Evolutionary conservation across 2,329 filamentous ascomycete genomes (phyloP).

Genomic region (Sporothrix humicola): DNA sequence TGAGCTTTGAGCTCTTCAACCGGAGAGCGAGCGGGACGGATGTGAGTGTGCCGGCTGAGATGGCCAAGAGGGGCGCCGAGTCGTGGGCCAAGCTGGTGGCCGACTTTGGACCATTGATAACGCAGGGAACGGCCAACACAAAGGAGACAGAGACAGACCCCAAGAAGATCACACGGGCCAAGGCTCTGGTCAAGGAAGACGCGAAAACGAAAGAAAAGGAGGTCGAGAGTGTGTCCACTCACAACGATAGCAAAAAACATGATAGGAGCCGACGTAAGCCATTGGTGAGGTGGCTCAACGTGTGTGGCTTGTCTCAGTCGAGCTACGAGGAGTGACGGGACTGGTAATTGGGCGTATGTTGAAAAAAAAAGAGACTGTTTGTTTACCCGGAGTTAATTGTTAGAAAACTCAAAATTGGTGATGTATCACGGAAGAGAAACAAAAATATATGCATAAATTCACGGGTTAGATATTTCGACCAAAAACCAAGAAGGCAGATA

Average conservation of each 20-base stretch:
- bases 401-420: too few relatives aligned
- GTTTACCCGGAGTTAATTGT: neutral
- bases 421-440: too few relatives aligned
- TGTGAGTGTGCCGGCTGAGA: conserved; percentile 53
- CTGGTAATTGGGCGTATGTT: neutral
- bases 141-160: neutral
- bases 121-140: neutral
- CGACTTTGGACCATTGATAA: neutral
- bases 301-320: neutral
- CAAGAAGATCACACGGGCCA: conserved; percentile 7
- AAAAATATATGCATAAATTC: too few relatives aligned
- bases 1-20: conserved; percentile 66
- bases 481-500: too few relatives aligned
- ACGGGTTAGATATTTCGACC: too few relatives aligned
- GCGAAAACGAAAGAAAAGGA: neutral
- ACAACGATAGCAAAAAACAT: too few relatives aligned
- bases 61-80: conserved; percentile 57
- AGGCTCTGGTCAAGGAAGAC: neutral
- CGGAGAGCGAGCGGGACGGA: conserved; percentile 55
- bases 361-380: neutral
- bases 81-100: conserved; percentile 53
- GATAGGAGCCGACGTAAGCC: neutral
- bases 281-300: neutral
- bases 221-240: too few relatives aligned
- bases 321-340: neutral